Evolutionary conservation across 2,329 filamentous ascomycete genomes (phyloP).

Genomic region (Aspergillus flavus): DNA sequence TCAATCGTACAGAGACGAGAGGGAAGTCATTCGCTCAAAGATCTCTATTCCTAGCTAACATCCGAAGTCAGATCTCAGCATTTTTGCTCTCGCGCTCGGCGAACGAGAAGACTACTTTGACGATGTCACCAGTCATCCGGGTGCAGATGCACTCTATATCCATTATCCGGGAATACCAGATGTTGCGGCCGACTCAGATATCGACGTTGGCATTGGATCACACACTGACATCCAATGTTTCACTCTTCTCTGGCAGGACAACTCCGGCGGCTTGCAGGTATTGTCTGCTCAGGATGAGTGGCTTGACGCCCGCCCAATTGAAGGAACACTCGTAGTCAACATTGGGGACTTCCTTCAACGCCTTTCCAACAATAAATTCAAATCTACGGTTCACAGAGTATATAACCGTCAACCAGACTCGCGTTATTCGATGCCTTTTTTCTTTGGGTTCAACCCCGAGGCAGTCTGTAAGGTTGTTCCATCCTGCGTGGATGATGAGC

Average conservation of each 20-base stretch:
- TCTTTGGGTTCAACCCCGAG: slow-evolving; percentile 59
- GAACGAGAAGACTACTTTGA: slow-evolving; percentile 61
- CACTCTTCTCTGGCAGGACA: slow-evolving; percentile 52
- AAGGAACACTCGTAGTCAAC: slow-evolving; percentile 55
- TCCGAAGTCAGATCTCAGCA: slow-evolving; percentile 45
- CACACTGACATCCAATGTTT: slow-evolving; percentile 55
- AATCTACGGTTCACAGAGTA: slow-evolving; percentile 56
- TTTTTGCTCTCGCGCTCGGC: slow-evolving; percentile 59
- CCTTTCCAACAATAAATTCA: slow-evolving; percentile 54
- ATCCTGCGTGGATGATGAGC: slow-evolving; percentile 49
- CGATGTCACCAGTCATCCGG: slow-evolving; percentile 55
- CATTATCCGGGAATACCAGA: slow-evolving; percentile 48
- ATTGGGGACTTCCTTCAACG: slow-evolving; percentile 58
- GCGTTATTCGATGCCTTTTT: slow-evolving; percentile 60
- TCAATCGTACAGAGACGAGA: slow-evolving; percentile 34
- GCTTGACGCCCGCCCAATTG: slow-evolving; percentile 35
- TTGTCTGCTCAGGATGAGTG: slow-evolving; percentile 41
- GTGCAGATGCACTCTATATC: slow-evolving; percentile 47
- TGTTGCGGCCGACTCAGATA: slow-evolving; percentile 24
- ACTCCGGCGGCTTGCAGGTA: slow-evolving; percentile 48
- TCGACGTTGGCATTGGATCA: slow-evolving; percentile 49
- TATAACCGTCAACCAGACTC: slow-evolving; percentile 34
- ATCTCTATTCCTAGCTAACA: background rate
- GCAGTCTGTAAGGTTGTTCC: slow-evolving; percentile 44
- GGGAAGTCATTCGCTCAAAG: slow-evolving; percentile 37